Percentiles rank a stretch among this genome's conserved stretches.
Evolutionary conservation across 306 rosid genomes (phyloP).

Genomic region (Quillaja saponaria): DNA sequence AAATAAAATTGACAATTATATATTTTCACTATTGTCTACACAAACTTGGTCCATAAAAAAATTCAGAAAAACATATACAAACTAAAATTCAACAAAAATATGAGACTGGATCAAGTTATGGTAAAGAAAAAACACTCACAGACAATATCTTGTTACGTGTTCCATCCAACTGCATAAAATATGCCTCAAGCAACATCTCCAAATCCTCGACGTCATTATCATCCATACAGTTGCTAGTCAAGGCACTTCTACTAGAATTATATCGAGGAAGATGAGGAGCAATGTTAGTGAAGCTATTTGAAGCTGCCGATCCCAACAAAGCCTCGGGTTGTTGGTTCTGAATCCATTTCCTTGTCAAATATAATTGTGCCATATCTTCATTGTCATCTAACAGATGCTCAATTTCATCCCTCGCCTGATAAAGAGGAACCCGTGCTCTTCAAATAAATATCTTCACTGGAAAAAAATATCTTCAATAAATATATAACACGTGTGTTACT

Average conservation of each 20-base stretch:
- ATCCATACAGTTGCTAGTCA: slow-evolving; percentile 56
- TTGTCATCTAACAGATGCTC: slow-evolving; percentile 95
- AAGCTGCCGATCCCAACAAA: slow-evolving; percentile 50
- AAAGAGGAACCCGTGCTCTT: slow-evolving; percentile 27
- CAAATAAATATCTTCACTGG: no score
- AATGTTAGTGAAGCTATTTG: slow-evolving; percentile 42
- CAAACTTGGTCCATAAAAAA: slow-evolving; percentile 3
- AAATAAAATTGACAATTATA: neutral
- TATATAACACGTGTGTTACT: neutral
- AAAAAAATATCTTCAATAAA: slow-evolving; percentile 6
- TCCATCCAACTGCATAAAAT: slow-evolving; percentile 96
- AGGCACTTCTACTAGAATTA: slow-evolving; percentile 67
- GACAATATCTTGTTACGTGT: slow-evolving; percentile 97
- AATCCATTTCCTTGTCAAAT: slow-evolving; percentile 87
- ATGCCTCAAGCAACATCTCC: slow-evolving; percentile 99
- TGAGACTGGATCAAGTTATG: neutral
- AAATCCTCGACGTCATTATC: slow-evolving; percentile 88
- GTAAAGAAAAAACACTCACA: slow-evolving; percentile 51
- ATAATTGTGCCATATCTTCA: slow-evolving; percentile 93
- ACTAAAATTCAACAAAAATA: neutral
- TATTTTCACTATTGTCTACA: slow-evolving; percentile 13
- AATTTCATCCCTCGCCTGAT: slow-evolving; percentile 90
- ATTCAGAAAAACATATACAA: neutral
- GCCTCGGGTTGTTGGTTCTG: slow-evolving; percentile 77
- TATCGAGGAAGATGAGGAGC: slow-evolving; percentile 51